phyloP scores from a whole-genome alignment of 2,329 filamentous ascomycete species.

The Alternaria brassicae region DNA sequence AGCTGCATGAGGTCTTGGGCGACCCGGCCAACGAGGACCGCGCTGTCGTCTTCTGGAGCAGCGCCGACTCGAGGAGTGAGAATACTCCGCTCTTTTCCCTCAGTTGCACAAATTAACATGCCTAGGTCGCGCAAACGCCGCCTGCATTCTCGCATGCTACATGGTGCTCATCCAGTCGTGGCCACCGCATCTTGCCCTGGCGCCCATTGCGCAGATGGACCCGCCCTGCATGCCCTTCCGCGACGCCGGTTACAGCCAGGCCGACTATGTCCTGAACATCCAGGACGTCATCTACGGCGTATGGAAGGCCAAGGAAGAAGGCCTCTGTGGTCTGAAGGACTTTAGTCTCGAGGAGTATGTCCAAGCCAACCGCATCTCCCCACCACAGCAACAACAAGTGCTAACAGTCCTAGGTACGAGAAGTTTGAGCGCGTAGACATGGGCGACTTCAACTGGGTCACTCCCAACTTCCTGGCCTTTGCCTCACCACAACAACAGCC shows the following conservation, averaged over 20 bases:
- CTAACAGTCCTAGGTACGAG: constrained; percentile 71
- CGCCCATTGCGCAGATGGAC: constrained; percentile 94
- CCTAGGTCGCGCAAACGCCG: constrained; percentile 85
- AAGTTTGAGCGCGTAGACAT: constrained; percentile 94
- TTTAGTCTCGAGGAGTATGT: constrained; percentile 89
- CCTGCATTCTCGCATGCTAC: constrained; percentile 94
- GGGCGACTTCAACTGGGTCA: constrained; percentile 99
- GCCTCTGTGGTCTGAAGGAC: constrained; percentile 86
- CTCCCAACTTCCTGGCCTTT: constrained; percentile 92
- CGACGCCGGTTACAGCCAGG: constrained; percentile 97
- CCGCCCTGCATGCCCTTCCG: constrained; percentile 98
- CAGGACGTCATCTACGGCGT: constrained; percentile 98
- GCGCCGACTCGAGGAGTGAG: constrained; percentile 87
- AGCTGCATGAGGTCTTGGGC: constrained; percentile 93
- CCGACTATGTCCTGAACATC: constrained; percentile 92
- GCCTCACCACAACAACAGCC: constrained; percentile 90
- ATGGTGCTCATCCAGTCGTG: constrained; percentile 99
- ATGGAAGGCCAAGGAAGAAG: constrained; percentile 98
- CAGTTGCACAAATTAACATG: constrained; percentile 25
- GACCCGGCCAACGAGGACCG: constrained; percentile 89
- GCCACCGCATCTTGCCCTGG: constrained; percentile 93
- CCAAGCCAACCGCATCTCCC: not conserved
- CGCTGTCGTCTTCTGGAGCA: constrained; percentile 95
- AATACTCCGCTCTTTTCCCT: constrained; percentile 26
- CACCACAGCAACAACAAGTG: not conserved